phyloP scores from a whole-genome alignment of 352 stramenopile genomes.

The Pelagophyceae sp. region DNA sequence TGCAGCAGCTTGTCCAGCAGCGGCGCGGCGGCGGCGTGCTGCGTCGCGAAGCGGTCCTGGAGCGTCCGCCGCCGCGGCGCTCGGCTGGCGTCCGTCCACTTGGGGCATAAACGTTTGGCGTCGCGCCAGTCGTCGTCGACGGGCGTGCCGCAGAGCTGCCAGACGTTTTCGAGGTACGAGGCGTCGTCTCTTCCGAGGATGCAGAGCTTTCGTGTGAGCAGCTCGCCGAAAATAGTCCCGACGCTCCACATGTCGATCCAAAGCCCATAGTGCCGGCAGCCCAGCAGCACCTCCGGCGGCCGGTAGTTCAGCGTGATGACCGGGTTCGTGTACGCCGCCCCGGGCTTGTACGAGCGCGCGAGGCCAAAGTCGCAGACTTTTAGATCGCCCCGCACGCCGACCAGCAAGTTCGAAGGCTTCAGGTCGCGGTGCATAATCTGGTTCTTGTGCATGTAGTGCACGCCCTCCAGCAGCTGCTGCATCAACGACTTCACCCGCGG shows the following conservation, averaged over 20 bases:
- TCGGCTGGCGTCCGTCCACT: background rate
- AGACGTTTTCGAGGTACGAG: constrained; percentile 92
- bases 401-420: constrained; percentile 84
- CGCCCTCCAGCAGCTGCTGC: constrained; percentile 43
- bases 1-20: constrained; percentile 39
- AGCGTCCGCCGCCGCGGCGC: background rate
- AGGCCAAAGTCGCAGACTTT: constrained; percentile 79
- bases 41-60: background rate
- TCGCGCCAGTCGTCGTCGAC: constrained; percentile 76
- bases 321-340: constrained; percentile 61
- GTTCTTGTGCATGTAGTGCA: constrained; percentile 86
- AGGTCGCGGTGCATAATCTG: constrained; percentile 89
- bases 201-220: constrained; percentile 80
- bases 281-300: constrained; percentile 79
- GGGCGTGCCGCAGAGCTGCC: constrained; percentile 75
- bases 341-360: constrained; percentile 31
- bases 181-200: constrained; percentile 83
- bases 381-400: constrained; percentile 80
- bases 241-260: constrained; percentile 92
- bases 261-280: constrained; percentile 77
- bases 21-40: background rate
- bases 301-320: constrained; percentile 90
- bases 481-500: background rate
- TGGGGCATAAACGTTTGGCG: background rate
- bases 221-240: constrained; percentile 90